phyloP scores from a whole-genome alignment of 768 basidiomycete genomes.

The Panaeolus papilionaceus region DNA sequence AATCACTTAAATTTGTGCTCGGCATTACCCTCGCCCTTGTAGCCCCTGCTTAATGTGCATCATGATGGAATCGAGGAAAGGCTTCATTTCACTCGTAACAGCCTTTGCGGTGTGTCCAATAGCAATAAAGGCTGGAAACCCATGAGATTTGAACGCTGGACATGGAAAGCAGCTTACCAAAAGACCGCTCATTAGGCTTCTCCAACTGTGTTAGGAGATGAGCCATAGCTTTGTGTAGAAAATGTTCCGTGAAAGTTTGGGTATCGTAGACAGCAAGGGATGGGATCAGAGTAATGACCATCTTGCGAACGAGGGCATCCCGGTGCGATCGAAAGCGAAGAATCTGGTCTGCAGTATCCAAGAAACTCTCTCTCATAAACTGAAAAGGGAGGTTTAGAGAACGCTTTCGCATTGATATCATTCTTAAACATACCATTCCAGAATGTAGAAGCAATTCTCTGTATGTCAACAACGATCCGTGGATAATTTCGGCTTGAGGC shows the following conservation, averaged over 20 bases:
- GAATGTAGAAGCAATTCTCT: slow-evolving; percentile 91
- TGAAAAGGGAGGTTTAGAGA: slow-evolving; percentile 33
- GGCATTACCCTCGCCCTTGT: slow-evolving; percentile 77
- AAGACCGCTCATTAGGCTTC: slow-evolving; percentile 87
- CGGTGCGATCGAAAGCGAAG: slow-evolving; percentile 87
- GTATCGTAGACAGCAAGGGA: slow-evolving; percentile 95
- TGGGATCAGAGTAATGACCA: slow-evolving; percentile 95
- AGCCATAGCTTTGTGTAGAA: slow-evolving; percentile 93
- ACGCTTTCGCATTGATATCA: neutral
- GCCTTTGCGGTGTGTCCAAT: slow-evolving; percentile 95
- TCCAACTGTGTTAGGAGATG: slow-evolving; percentile 88
- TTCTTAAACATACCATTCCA: slow-evolving; percentile 77
- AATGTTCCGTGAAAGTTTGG: slow-evolving; percentile 88
- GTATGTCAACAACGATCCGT: slow-evolving; percentile 91
- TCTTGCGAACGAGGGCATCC: slow-evolving; percentile 88
- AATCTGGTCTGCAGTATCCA: slow-evolving; percentile 89
- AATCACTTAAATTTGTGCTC: neutral
- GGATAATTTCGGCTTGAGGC: slow-evolving; percentile 85
- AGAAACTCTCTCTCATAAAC: slow-evolving; percentile 90
- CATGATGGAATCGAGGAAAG: slow-evolving; percentile 93
- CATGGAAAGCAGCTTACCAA: slow-evolving; percentile 57
- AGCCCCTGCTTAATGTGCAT: slow-evolving; percentile 88
- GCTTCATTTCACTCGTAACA: slow-evolving; percentile 94
- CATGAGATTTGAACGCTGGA: slow-evolving; percentile 19
- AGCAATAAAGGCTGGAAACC: slow-evolving; percentile 82